Base-by-base conservation (phyloP, 2,329 filamentous ascomycete genomes). In the Epichloe uncinata region DNA sequence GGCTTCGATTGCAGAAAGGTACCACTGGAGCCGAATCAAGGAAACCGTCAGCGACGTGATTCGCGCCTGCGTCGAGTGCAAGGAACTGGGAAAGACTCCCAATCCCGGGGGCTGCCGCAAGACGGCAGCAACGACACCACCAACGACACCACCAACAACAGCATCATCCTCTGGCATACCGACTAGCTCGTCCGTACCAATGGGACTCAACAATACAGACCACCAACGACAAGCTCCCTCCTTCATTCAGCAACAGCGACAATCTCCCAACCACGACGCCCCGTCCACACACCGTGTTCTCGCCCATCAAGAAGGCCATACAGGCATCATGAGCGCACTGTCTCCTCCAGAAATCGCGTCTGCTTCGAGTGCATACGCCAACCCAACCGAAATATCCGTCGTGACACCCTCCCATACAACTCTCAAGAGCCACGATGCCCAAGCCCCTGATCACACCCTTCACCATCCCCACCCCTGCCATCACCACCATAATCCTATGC, bases 11-110 rank as follows among this genome's bases (percentile, higher is more conserved):
- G 88, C 91, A 12, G 87, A 96, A 63, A 85, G 84, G 61, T 96
- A 91, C 64, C 93, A 97, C 69, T 98, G 93, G 93, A 90, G 94
- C 45, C 81, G 91, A 53, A 97, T 97, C 71, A 98, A 97, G 66
- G 90, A 96, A 68, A 97, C 91, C 1, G 93, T 96, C 54, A 93
- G 85, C 63, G 83, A 91, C 63, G 90, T 95, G 58, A 95, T 97
- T 67, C 84, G 87, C 58, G 91, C 93, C 60, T 98, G 93, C 67
- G 70, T 78, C 7, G 84, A 95, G 63, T 97, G 91, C 71, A 95
- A 91, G 68, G 88, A 95, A 60, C 71, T 79, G 36, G 76, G 80
- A 53, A 86, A 86, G 64, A 71, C 75, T 34, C 63, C 68, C 22
- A 63, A 60, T 45, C 56, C 3, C 61, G 22, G 60, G 1, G 61